Evolutionary conservation across 2,329 filamentous ascomycete species (phyloP), one percentile per base, ranked within the genome.

Genomic region (Diaporthe aspalathi): DNA sequence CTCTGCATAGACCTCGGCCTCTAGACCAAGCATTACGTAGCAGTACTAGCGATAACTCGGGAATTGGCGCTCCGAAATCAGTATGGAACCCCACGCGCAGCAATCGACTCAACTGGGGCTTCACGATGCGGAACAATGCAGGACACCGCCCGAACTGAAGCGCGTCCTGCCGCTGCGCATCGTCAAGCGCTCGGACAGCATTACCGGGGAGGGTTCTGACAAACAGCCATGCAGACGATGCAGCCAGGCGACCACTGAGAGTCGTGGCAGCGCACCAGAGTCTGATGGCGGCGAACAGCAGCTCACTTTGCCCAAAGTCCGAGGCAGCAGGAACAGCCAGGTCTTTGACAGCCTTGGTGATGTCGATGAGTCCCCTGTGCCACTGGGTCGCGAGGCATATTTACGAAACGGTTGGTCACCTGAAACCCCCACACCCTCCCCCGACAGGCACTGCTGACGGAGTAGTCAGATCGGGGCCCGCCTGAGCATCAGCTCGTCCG

Each of bases 101-200:
- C 53, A 76, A 63, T 67, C 79, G 74, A 20, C 75, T 78, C 68
- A 74, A 65, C 70, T 79, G 77, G 80, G 80, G 75, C 73, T 82
- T 78, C 73, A 76, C 76, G 72, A 79, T 73, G 69, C 77, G 72
- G 63, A 65, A 24, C 68, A 62, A 49, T 14, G 52, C 43, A 12
- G 29, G 22, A 62, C 66, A 7, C 38, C 69, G 43, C 69, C 69
- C 9, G 14, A 62, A n/a, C 3, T 73, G 52, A 73, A 54, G 52
- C 52, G 76, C 50, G 75, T 86, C 22, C 81, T 81, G 40, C 88
- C 88, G 14, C 77, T 89, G 43, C 83, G 85, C 50, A 86, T 89
- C 75, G 77, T 84, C 75, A 89, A 88, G 76, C 79, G 80, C 68
- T 71, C 67, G 16, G 79, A 74, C 74, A 76, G 74, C 75, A 68